A percentile compares a stretch with the other conserved stretches of the same genome.
phyloP scores from a whole-genome alignment of 2,329 filamentous ascomycete species.

The Stachybotrys chlorohalonatus region DNA sequence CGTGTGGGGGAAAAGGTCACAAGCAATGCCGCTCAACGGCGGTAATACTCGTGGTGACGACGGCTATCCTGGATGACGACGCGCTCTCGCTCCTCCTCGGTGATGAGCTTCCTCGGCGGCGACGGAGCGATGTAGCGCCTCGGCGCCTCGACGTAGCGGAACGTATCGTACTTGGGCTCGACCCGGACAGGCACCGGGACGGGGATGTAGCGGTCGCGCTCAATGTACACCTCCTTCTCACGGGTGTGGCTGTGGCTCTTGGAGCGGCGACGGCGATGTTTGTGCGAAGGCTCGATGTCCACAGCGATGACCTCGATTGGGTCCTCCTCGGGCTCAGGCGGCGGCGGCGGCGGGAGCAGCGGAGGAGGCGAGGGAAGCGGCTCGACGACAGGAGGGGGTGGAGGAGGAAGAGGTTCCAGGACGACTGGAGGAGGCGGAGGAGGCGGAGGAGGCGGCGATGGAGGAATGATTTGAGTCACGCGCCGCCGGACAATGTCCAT shows the following conservation, averaged over 20 bases:
- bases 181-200: constrained; percentile 26
- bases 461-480: constrained; percentile 29
- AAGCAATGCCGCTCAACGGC: constrained; percentile 3
- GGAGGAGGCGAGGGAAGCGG: constrained; percentile 7
- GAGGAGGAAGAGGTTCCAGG: constrained; percentile 13
- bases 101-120: constrained; percentile 20
- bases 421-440: constrained; percentile 11
- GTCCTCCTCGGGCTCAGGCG: constrained; percentile 15
- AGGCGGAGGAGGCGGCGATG: constrained; percentile 19
- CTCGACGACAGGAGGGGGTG: constrained; percentile 10
- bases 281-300: constrained; percentile 20
- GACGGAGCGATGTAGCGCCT: constrained; percentile 22
- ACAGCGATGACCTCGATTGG: constrained; percentile 30
- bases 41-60: constrained; percentile 21
- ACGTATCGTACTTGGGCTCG: constrained; percentile 36
- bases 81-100: constrained; percentile 15
- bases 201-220: constrained; percentile 40
- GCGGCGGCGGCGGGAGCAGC: constrained; percentile 7
- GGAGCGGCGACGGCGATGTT: constrained; percentile 16
- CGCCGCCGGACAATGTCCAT: constrained; percentile 23
- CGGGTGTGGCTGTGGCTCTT: constrained; percentile 18
- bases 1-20: neutral
- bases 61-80: constrained; percentile 24
- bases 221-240: constrained; percentile 40
- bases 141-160: constrained; percentile 43